A percentile compares a stretch with the other conserved stretches of the same genome.
Conservation (phyloP, 352 stramenopile genomes). For the Globisporangium canariense region DNA sequence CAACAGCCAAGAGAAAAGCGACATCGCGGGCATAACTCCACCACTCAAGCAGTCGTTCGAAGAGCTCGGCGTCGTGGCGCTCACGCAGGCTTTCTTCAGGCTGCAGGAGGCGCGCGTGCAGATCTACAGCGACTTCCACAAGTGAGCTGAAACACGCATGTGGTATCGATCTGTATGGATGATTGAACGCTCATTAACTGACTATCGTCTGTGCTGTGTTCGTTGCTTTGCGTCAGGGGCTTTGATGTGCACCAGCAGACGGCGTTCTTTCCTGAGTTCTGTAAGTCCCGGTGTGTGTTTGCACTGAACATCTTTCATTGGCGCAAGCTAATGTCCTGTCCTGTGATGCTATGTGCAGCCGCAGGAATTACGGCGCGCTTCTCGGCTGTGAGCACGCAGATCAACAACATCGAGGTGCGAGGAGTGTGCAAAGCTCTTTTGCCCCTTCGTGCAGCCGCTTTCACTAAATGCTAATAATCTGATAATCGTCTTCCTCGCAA, state of each 20-base stretch:
- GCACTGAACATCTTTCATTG: not conserved
- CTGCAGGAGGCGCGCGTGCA: conserved; percentile 65
- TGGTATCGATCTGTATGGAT: not conserved
- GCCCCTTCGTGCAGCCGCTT: not conserved
- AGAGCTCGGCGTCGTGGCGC: conserved; percentile 12
- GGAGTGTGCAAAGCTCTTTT: conserved; percentile 6
- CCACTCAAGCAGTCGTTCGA: conserved; percentile 6
- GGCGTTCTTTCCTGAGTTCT: conserved; percentile 56
- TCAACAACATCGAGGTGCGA: conserved; percentile 66
- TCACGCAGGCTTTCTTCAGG: conserved; percentile 43
- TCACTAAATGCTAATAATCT: not conserved
- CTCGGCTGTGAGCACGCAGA: conserved; percentile 54
- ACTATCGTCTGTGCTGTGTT: not conserved
- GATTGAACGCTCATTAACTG: too few species aligned
- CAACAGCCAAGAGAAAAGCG: not conserved
- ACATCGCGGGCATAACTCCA: conserved; percentile 9
- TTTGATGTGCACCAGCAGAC: conserved; percentile 71
- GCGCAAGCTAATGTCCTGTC: not conserved
- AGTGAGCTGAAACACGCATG: conserved; percentile 20
- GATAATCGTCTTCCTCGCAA: not conserved
- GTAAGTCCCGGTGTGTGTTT: conserved; percentile 25
- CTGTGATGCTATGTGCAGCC: conserved; percentile 26
- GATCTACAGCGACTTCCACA: conserved; percentile 66
- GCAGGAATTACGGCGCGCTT: conserved; percentile 60
- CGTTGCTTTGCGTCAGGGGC: conserved; percentile 27